Conservation (phyloP, 441 rosid genomes). For the Breynia disticha region DNA sequence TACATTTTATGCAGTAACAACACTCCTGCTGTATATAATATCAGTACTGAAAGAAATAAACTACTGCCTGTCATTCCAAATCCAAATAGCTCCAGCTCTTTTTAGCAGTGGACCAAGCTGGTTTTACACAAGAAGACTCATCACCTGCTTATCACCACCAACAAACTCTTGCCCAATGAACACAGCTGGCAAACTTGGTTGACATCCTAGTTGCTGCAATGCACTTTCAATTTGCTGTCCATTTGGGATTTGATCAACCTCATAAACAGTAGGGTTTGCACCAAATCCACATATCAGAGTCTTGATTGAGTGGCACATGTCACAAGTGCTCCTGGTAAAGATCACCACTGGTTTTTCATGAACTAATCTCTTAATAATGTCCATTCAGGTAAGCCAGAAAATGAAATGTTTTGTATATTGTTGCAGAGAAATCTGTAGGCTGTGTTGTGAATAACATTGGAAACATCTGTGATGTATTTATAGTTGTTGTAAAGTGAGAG, state of each 20-base stretch:
- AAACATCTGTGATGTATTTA: too few species aligned
- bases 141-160: slow-evolving; percentile 70
- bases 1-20: too few species aligned
- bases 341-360: slow-evolving; percentile 62
- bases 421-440: not conserved
- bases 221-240: slow-evolving; percentile 58
- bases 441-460: too few species aligned
- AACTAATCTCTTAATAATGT: slow-evolving; percentile 32
- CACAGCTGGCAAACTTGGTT: slow-evolving; percentile 52
- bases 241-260: slow-evolving; percentile 53
- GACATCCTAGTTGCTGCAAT: slow-evolving; percentile 41
- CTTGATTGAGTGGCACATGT: slow-evolving; percentile 64
- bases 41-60: not conserved
- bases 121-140: slow-evolving; percentile 55
- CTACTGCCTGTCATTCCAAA: slow-evolving; percentile 19
- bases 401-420: not conserved
- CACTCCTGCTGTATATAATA: not conserved
- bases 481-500: too few species aligned
- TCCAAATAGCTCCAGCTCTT: slow-evolving; percentile 69
- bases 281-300: slow-evolving; percentile 50
- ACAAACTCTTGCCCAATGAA: slow-evolving; percentile 61
- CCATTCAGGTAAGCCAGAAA: slow-evolving; percentile 13
- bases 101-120: slow-evolving; percentile 46
- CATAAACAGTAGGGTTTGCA: slow-evolving; percentile 57
- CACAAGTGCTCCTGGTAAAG: slow-evolving; percentile 70